Conservation (phyloP, 495 filamentous ascomycete species). For the Aspergillus olivimuriae region DNA sequence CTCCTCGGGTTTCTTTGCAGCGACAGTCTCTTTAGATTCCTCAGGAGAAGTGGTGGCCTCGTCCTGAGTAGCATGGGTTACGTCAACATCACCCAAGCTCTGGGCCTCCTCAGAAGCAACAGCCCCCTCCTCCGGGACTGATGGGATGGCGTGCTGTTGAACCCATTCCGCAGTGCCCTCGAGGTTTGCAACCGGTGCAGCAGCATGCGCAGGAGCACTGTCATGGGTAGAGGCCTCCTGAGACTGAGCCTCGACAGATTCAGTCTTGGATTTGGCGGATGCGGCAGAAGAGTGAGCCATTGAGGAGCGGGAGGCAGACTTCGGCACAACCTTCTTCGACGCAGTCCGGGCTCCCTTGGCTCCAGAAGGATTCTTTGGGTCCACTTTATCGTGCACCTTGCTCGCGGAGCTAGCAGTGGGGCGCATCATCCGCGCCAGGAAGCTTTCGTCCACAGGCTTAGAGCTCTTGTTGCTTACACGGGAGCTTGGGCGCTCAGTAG, state of each 20-base stretch:
- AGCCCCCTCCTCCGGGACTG: slow-evolving; percentile 1
- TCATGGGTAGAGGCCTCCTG: background rate
- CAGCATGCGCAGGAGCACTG: background rate
- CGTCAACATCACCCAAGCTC: no score
- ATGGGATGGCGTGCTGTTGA: background rate
- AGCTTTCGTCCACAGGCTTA: slow-evolving; percentile 60
- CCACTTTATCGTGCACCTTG: slow-evolving; percentile 68
- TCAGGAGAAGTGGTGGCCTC: background rate
- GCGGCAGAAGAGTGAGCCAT: slow-evolving; percentile 23
- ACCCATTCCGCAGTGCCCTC: slow-evolving; percentile 7
- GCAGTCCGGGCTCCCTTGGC: slow-evolving; percentile 12
- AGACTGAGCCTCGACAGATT: background rate
- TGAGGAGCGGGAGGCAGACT: slow-evolving; percentile 10
- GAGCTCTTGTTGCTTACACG: slow-evolving; percentile 34
- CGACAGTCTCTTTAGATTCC: background rate
- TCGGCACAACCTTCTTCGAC: slow-evolving; percentile 16
- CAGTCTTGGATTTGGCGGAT: slow-evolving; percentile 6
- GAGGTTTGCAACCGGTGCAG: slow-evolving; percentile 6
- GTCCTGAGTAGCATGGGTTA: no score
- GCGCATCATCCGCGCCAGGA: slow-evolving; percentile 89
- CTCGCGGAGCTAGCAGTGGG: slow-evolving; percentile 74
- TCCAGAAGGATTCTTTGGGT: slow-evolving; percentile 36
- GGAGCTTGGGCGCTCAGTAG: slow-evolving; percentile 35
- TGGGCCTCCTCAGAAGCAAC: background rate
- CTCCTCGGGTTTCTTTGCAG: background rate